These are phyloP conservation scores for Penicillium sp. DNA, from an alignment of 2,329 filamentous ascomycete genomes.

Conservation along the genomic window DNA sequence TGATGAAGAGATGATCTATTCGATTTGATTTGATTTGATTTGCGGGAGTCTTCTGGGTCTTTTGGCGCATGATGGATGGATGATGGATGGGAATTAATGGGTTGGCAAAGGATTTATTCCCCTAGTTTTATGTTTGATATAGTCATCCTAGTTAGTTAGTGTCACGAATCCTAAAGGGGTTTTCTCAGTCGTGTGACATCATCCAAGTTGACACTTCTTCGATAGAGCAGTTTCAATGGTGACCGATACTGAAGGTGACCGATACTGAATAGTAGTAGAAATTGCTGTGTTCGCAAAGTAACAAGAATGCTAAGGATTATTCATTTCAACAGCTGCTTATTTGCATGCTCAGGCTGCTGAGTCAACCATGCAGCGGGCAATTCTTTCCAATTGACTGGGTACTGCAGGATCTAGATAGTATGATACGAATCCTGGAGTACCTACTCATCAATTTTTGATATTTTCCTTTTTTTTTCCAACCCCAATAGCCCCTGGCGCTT, in stretches of 20 bases:
- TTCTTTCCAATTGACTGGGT: background rate
- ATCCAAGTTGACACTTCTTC: background rate
- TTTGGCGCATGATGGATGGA: slow-evolving; percentile 10
- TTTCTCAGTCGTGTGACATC: background rate
- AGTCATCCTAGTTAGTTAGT: too few species aligned
- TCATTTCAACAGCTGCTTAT: background rate
- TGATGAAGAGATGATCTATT: background rate
- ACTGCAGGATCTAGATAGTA: background rate
- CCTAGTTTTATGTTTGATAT: too few species aligned
- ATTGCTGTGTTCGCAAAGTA: too few species aligned
- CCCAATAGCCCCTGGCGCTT: background rate
- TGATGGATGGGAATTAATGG: slow-evolving; percentile 2
- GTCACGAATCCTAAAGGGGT: too few species aligned
- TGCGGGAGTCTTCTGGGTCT: slow-evolving; percentile 4
- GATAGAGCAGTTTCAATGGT: background rate
- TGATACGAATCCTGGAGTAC: background rate
- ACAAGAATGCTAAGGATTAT: background rate
- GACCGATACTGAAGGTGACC: too few species aligned
- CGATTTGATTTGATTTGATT: background rate
- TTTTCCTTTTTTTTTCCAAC: background rate
- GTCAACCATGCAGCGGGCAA: background rate
- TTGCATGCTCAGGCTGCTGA: slow-evolving; percentile 1
- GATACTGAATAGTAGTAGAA: too few species aligned
- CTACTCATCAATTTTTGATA: background rate
- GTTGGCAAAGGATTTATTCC: background rate